These are phyloP conservation scores for Phialemonium atrogriseum DNA, from an alignment of 2,329 filamentous ascomycete species.

Conservation along the genomic window DNA sequence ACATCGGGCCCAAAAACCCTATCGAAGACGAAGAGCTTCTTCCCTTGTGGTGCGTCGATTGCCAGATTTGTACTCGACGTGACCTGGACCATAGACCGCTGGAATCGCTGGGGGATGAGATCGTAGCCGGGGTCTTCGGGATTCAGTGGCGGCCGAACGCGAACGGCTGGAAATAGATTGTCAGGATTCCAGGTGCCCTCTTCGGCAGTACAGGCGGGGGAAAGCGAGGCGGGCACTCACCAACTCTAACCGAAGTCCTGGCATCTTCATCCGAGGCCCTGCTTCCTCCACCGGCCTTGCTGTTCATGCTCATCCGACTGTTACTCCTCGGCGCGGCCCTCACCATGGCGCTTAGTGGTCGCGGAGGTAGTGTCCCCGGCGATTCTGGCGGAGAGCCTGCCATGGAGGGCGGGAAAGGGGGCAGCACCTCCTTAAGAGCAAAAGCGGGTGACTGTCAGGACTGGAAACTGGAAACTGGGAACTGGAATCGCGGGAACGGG, in stretches of 20 bases:
- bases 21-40: constrained; percentile 95
- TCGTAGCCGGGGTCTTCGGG: constrained; percentile 86
- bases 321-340: constrained; percentile 64
- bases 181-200: constrained; percentile 4
- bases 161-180: constrained; percentile 57
- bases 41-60: constrained; percentile 85
- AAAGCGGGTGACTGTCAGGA: too few species aligned
- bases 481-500: neutral
- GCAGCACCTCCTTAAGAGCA: constrained; percentile 7
- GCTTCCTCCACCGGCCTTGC: constrained; percentile 67
- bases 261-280: constrained; percentile 83
- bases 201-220: neutral
- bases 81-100: constrained; percentile 84
- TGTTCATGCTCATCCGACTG: constrained; percentile 78
- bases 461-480: too few species aligned
- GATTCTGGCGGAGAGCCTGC: constrained; percentile 64
- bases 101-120: constrained; percentile 90
- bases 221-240: constrained; percentile 50
- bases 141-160: constrained; percentile 79
- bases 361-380: constrained; percentile 47
- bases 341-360: constrained; percentile 76
- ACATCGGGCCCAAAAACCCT: constrained; percentile 82
- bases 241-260: constrained; percentile 91
- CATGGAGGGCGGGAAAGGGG: constrained; percentile 35
- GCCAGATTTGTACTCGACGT: constrained; percentile 76